These are phyloP conservation scores for Leccinum barrowsii DNA, from an alignment of 768 basidiomycete species.

Conservation along the genomic window DNA sequence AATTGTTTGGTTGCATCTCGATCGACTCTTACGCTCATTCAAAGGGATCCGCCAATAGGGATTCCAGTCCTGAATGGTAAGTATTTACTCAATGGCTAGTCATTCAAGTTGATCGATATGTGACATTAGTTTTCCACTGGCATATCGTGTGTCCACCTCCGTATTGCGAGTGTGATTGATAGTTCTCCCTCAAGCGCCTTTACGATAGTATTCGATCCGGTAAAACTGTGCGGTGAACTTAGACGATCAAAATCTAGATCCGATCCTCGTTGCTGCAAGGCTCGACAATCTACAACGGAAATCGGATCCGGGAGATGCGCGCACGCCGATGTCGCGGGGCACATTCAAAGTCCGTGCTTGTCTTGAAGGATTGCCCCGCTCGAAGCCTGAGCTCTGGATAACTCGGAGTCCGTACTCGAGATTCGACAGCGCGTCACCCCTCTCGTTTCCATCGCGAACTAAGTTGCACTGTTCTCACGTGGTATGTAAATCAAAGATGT, in stretches of 20 bases:
- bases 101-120: too few species aligned
- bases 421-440: neutral
- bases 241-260: neutral
- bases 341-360: neutral
- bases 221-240: neutral
- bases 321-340: neutral
- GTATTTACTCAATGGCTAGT: constrained; percentile 2
- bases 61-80: neutral
- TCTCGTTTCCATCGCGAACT: neutral
- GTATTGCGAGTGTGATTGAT: neutral
- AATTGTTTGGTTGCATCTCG: constrained; percentile 19
- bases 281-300: neutral
- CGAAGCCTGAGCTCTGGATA: neutral
- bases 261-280: neutral
- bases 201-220: neutral
- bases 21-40: neutral
- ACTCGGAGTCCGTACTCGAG: neutral
- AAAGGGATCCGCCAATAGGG: too few species aligned
- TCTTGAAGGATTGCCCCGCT: neutral
- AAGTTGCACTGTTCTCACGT: neutral
- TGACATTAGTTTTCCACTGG: neutral
- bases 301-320: neutral
- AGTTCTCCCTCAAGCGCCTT: neutral
- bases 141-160: neutral
- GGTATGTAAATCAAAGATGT: neutral